phyloP scores from a whole-genome alignment of 441 rosid species.

The Bruguiera hainesii region DNA sequence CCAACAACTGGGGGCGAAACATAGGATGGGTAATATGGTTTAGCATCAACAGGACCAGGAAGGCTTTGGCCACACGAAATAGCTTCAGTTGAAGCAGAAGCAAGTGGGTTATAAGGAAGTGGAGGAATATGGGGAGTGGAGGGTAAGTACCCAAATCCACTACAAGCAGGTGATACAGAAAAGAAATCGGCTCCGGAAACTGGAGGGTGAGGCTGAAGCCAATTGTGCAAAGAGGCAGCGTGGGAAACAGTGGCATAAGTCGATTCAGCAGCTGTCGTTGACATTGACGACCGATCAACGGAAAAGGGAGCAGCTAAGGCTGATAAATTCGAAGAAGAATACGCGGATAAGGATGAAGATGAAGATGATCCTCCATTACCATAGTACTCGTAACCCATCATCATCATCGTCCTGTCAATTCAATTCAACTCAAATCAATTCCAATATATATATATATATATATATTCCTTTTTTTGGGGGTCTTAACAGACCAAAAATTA shows the following conservation, averaged over 20 bases:
- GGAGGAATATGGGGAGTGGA: constrained; percentile 22
- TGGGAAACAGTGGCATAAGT: constrained; percentile 15
- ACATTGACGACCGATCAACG: constrained; percentile 34
- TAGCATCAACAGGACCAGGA: constrained; percentile 28
- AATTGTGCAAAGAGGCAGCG: constrained; percentile 24
- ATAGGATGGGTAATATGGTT: constrained; percentile 37
- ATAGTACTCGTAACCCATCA: constrained; percentile 41
- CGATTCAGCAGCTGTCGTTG: constrained; percentile 18
- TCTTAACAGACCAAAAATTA: not conserved
- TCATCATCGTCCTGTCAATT: constrained; percentile 27
- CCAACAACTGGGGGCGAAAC: constrained; percentile 20
- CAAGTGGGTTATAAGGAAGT: constrained; percentile 18
- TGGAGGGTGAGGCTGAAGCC: constrained; percentile 21
- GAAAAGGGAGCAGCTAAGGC: constrained; percentile 62
- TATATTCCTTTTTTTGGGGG: not conserved
- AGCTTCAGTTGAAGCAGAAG: constrained; percentile 18
- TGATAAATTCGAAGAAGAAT: constrained; percentile 49
- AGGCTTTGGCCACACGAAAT: constrained; percentile 22
- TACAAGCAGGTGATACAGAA: constrained; percentile 12
- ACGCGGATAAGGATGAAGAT: constrained; percentile 35
- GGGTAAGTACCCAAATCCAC: constrained; percentile 27
- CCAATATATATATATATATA: not conserved
- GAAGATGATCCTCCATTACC: constrained; percentile 42
- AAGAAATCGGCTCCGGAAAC: constrained; percentile 20
- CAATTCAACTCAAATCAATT: constrained; percentile 4